These are phyloP conservation scores for Ogataea nitratoaversa DNA, from an alignment of 805 yeast genomes.

Conservation along the genomic window DNA sequence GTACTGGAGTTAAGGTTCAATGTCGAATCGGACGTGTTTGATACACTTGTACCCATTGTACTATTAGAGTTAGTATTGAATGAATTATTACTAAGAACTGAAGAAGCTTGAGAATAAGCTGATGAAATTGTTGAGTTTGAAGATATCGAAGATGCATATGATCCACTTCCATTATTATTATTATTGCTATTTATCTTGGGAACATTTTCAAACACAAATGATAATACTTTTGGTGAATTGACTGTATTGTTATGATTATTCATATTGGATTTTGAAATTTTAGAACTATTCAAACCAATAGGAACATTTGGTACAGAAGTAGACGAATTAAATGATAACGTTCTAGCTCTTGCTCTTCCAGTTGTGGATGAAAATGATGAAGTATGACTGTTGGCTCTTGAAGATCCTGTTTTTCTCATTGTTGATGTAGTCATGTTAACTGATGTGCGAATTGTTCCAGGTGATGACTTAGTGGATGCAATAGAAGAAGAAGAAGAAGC, in stretches of 20 bases:
- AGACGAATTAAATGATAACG: conserved; percentile 6
- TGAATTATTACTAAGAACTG: not conserved
- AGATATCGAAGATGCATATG: conserved; percentile 18
- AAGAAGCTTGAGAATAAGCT: not conserved
- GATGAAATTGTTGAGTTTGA: conserved; percentile 5
- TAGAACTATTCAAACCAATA: conserved; percentile 2
- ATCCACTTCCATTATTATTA: too few relatives aligned
- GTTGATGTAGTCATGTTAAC: not conserved
- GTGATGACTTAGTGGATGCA: not conserved
- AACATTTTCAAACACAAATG: conserved; percentile 22
- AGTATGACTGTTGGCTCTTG: not conserved
- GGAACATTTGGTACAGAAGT: not conserved
- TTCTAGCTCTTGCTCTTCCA: conserved; percentile 6
- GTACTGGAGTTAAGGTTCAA: too few relatives aligned
- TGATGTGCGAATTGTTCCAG: not conserved
- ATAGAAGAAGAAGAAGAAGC: not conserved
- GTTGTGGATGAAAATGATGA: too few relatives aligned
- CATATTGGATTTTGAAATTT: conserved; percentile 1
- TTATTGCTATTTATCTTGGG: conserved; percentile 5
- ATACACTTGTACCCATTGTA: not conserved
- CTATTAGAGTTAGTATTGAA: not conserved
- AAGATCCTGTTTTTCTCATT: not conserved
- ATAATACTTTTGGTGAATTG: conserved; percentile 10
- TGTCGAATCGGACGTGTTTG: not conserved
- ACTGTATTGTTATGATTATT: conserved; percentile 2